These are phyloP conservation scores for Cladosporium sp. DNA, from an alignment of 2,329 filamentous ascomycete genomes.

Conservation along the genomic window DNA sequence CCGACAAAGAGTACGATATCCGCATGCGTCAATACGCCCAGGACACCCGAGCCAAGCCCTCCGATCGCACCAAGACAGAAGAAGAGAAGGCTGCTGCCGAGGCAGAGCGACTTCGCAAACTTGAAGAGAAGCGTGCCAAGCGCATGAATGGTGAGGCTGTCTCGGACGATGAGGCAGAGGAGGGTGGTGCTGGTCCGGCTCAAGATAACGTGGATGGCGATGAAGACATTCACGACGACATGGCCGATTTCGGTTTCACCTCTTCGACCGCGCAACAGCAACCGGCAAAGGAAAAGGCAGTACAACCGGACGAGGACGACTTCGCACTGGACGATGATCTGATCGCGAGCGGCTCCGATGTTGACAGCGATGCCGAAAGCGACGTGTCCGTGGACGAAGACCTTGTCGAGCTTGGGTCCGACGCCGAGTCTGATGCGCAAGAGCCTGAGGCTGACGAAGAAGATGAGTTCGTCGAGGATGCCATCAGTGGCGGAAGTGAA, in stretches of 20 bases:
- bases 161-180: slow-evolving; percentile 56
- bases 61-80: slow-evolving; percentile 84
- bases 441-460: slow-evolving; percentile 42
- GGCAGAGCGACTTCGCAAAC: slow-evolving; percentile 67
- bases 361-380: slow-evolving; percentile 24
- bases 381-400: not conserved
- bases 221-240: slow-evolving; percentile 50
- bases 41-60: slow-evolving; percentile 80
- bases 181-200: slow-evolving; percentile 24
- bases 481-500: slow-evolving; percentile 28
- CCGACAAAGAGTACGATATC: slow-evolving; percentile 85
- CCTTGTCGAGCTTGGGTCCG: slow-evolving; percentile 7
- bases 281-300: slow-evolving; percentile 46
- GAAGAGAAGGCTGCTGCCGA: slow-evolving; percentile 80
- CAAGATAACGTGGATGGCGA: slow-evolving; percentile 26
- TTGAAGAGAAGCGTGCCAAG: slow-evolving; percentile 76
- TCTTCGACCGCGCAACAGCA: slow-evolving; percentile 45
- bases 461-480: slow-evolving; percentile 44
- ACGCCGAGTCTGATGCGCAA: slow-evolving; percentile 25
- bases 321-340: slow-evolving; percentile 88
- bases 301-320: slow-evolving; percentile 90
- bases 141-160: slow-evolving; percentile 86
- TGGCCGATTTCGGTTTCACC: slow-evolving; percentile 59
- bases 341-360: slow-evolving; percentile 70
- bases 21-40: slow-evolving; percentile 76